Conservation (phyloP, 2,329 filamentous ascomycete species). For the Colletotrichum chlorophyti region DNA sequence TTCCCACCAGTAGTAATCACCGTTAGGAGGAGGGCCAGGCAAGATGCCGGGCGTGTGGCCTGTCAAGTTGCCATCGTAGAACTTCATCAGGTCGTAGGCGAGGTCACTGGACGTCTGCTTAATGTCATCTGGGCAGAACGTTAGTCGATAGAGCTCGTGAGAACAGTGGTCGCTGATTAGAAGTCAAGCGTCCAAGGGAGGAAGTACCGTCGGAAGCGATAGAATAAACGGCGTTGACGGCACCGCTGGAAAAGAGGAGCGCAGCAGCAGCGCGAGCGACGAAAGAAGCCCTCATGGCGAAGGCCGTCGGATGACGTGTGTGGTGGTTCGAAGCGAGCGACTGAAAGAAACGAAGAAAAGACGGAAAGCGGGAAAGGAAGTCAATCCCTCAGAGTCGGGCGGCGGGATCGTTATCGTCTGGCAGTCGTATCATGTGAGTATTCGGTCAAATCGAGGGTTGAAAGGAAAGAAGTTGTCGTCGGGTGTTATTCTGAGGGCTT, state of each 20-base stretch:
- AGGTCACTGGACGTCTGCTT: conserved; percentile 51
- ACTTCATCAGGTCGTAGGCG: conserved; percentile 57
- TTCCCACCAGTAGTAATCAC: conserved; percentile 78
- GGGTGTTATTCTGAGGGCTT: not conserved
- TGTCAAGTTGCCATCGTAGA: conserved; percentile 57
- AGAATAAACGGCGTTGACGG: conserved; percentile 18
- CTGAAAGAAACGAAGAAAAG: conserved; percentile 1
- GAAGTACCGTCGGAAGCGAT: conserved; percentile 21
- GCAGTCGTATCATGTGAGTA: conserved; percentile 13
- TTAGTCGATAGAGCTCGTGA: too few relatives aligned
- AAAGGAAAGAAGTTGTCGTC: conserved; percentile 1
- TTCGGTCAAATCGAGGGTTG: not conserved
- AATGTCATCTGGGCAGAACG: conserved; percentile 49
- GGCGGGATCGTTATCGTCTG: not conserved
- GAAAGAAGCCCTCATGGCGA: conserved; percentile 16
- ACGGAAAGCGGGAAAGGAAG: not conserved
- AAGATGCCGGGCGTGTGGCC: conserved; percentile 63
- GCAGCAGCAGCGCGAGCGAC: conserved; percentile 15
- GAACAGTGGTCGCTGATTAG: too few relatives aligned
- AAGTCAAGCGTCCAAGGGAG: too few relatives aligned
- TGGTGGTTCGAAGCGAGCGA: conserved; percentile 14
- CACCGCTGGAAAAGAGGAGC: conserved; percentile 4
- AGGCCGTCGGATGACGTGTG: conserved; percentile 4
- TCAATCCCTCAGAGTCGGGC: conserved; percentile 2
- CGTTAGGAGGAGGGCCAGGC: conserved; percentile 56